Evolutionary conservation across 225 moss, liverwort and hornwort species (phyloP), one percentile per base, ranked within the genome.

Genomic region (Asterella californica): DNA sequence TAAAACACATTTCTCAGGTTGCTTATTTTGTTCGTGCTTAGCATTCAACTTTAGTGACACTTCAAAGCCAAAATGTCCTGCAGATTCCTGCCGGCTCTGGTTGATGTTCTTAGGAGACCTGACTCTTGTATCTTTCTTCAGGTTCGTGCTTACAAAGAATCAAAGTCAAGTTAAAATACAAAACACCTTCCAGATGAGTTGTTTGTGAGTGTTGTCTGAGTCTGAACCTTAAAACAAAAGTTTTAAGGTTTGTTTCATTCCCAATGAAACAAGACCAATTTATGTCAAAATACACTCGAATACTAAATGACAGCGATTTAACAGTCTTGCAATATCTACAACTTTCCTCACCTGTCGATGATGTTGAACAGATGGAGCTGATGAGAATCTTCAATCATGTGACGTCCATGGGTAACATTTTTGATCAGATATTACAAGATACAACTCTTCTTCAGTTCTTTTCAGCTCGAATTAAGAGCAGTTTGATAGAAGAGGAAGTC

Each of bases 381-480:
- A 85, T 89, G 85, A 83, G 79, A 57, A 85, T 84, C 12, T 78
- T 89, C 59, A 85, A 85, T 66, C 82, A 85, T 63, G 27, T 89
- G 22, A 78, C 87, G n/a, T 80, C 57, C 25, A 2, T 64, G 70
- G 45, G 79, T 5, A 74, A 67, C 17, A 75, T 54, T 38, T 87
- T 89, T 72, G 85, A 85, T 63, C 65, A 52, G 9, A 12, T 89
- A 9, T 19, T 85, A 22, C 70, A 52, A 27, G 79, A 89, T 63
- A 85, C 85, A 9, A 62, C 17, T 9, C 74, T 87, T 76, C 75
- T 83, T 52, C 83, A 85, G 15, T 89, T 77, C 57, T 64, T 89
- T 30, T 69, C 80, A 25, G 74, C 81, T 60, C 89, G 78, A 54
- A 53, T 87, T 15, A 84, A 85, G 79, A 77, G 54, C 19, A 84